Conservation (phyloP, 2,329 filamentous ascomycete genomes). For the Monilinia laxa region DNA sequence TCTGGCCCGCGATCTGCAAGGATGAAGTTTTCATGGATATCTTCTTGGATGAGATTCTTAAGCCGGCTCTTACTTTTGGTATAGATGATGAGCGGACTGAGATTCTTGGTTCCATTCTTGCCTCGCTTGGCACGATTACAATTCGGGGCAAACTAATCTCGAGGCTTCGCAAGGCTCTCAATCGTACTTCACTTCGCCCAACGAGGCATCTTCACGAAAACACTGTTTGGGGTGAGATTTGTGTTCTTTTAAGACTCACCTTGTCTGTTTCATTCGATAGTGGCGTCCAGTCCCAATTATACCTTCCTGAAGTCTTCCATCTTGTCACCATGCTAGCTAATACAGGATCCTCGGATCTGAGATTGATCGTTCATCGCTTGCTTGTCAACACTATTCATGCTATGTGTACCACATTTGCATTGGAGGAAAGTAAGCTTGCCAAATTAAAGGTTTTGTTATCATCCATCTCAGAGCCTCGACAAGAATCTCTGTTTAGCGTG, state of each 20-base stretch:
- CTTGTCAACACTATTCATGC: constrained; percentile 68
- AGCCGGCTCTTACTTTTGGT: constrained; percentile 59
- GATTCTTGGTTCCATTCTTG: constrained; percentile 60
- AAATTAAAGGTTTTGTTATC: constrained; percentile 54
- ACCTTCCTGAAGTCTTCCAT: constrained; percentile 68
- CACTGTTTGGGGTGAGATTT: constrained; percentile 67
- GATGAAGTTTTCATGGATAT: constrained; percentile 67
- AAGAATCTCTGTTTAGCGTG: constrained; percentile 56
- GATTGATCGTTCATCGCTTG: constrained; percentile 60
- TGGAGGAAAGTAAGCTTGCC: constrained; percentile 54
- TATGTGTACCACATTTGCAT: constrained; percentile 62
- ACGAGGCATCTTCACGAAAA: constrained; percentile 66
- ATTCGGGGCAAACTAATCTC: constrained; percentile 65
- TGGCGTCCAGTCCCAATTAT: constrained; percentile 65
- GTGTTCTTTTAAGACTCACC: constrained; percentile 64
- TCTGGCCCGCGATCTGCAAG: constrained; percentile 63
- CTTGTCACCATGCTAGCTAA: constrained; percentile 70
- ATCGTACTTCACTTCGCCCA: constrained; percentile 65
- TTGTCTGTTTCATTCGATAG: constrained; percentile 67
- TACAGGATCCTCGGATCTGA: constrained; percentile 57
- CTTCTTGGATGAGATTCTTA: constrained; percentile 65
- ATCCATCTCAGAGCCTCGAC: constrained; percentile 58
- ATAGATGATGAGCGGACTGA: constrained; percentile 60
- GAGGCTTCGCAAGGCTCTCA: constrained; percentile 64
- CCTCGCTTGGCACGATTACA: constrained; percentile 63